A percentile compares a stretch with the other conserved stretches of the same genome.
Evolutionary conservation across 352 stramenopile genomes (phyloP).

Genomic region (Pythium grandisporangium): DNA sequence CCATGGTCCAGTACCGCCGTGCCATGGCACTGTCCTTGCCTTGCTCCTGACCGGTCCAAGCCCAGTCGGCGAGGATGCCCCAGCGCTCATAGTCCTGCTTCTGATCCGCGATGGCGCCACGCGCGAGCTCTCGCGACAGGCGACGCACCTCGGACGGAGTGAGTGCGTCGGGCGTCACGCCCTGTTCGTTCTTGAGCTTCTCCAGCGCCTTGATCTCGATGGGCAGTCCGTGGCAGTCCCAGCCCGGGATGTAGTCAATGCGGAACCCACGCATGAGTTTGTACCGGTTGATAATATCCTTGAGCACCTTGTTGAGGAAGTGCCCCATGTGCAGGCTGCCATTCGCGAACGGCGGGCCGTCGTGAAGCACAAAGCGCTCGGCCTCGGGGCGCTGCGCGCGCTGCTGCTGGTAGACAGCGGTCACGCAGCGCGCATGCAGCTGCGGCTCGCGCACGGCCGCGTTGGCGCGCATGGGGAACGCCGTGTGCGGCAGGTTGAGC

Average conservation of each 20-base stretch:
- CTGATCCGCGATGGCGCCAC: constrained; percentile 91
- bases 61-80: constrained; percentile 88
- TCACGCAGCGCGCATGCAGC: constrained; percentile 58
- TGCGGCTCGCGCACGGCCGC: constrained; percentile 68
- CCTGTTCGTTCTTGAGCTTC: constrained; percentile 63
- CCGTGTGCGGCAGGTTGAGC: constrained; percentile 93
- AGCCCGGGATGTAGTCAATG: constrained; percentile 95
- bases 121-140: constrained; percentile 88
- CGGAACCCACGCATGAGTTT: constrained; percentile 91
- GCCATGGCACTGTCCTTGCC: constrained; percentile 67
- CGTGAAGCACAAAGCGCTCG: constrained; percentile 92
- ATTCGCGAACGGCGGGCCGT: constrained; percentile 99
- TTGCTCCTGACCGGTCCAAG: too few relatives aligned
- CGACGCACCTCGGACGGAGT: constrained; percentile 89
- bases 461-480: constrained; percentile 96
- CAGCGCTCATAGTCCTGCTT: constrained; percentile 91
- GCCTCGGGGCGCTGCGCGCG: constrained; percentile 5
- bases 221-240: constrained; percentile 98
- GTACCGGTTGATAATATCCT: constrained; percentile 98
- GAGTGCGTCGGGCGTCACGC: constrained; percentile 27
- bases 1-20: constrained; percentile 91
- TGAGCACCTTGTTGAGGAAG: constrained; percentile 90
- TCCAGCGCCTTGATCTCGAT: constrained; percentile 98
- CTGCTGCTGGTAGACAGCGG: constrained; percentile 47
- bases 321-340: constrained; percentile 97